Base-by-base conservation (phyloP, 2,329 filamentous ascomycete species). In the Arthroderma sp. region DNA sequence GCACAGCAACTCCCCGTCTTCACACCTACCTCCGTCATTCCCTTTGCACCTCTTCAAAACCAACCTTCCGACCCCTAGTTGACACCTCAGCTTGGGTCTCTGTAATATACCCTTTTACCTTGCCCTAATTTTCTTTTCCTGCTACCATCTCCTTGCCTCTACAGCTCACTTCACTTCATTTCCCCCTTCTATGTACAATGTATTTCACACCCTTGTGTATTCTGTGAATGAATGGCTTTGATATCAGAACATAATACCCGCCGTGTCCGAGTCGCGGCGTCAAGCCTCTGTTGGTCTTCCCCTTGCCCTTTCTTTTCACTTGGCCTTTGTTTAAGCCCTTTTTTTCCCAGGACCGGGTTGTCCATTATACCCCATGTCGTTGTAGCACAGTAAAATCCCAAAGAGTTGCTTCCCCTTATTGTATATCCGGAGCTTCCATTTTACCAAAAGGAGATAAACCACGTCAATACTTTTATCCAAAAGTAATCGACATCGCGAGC, bases 1-100 rank as follows among this genome's bases (percentile, higher is more conserved):
- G 73, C 70, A 59, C 66, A 72, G 17, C 73, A 74, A 21, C 66
- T 81, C 28, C 78, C 79, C 1, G 68, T 77, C 0, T 79, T 80
- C 59, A 76, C 74, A 17, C 71, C 78, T 0, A 74, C 63, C 41
- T 71, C 71, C 2, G 66, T 68, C 2, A 77, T 77, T 58, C 72
- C 71, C 4, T 77, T 77, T 65, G 70, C 69, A 1, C 47, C 63
- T 44, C n/a, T 44, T 9, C 31, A 31, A 15, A 9, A 43, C 33
- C 23, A 9, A 8, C 47, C 25, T 4, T 47, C 33, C 4, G n/a
- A 35, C 33, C 35, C 49, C n/a, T 33, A 37, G 9, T 19, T 25
- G 28, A 8, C 19, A 21, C 11, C 2, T 21, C n/a, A 25, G 25
- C 23, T 33, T 19, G 11, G 7, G 17, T 52, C 15, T 35, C 25